Base-by-base conservation (phyloP, 306 rosid species). In the Vigna nakashimae region DNA sequence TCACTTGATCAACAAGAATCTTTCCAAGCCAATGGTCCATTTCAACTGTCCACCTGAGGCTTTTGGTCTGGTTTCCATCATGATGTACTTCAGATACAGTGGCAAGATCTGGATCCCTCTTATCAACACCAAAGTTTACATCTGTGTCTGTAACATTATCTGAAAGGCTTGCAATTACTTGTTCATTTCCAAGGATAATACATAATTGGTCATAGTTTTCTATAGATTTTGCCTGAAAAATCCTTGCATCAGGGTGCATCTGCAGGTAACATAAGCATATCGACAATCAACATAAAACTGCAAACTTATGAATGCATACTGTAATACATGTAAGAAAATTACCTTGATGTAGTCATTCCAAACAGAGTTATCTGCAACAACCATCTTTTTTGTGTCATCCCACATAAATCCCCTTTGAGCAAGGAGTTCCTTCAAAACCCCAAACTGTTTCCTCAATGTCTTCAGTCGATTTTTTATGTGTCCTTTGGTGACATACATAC, bases 391-490 rank as follows among this genome's bases (percentile, higher is more conserved):
- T 62, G 87, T 82, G 73, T 77, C 85, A 84, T 88, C 83, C 90
- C 90, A 88, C 65, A 74, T 80, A 82, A 84, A 88, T 30, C 88
- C 92, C 32, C 38, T 57, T 42, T 88, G 90, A 75, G 85, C 76
- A 82, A 88, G 88, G 80, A 86, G 87, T 70, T 86, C 80, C 82
- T 86, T 88, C 69, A 88, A 80, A 82, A 82, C 74, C 51, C 74
- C 84, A 79, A 84, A 88, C 78, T 84, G 90, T 78, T 88, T 88
- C 84, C 82, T 88, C 90, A 88, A 88, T 52, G 92, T 88, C 71
- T 82, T 88, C 48, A 88, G 72, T 62, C 90, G 85, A 84, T 78
- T 88, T 79, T 78, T 84, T 49, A 88, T 77, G 30, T 88, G 86
- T 58, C 55, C 89, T 82, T 84, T 86, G 40, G 85, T 79, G 84